Evolutionary conservation across 768 basidiomycete genomes (phyloP).

Genomic region (Phylloporus arenicola): DNA sequence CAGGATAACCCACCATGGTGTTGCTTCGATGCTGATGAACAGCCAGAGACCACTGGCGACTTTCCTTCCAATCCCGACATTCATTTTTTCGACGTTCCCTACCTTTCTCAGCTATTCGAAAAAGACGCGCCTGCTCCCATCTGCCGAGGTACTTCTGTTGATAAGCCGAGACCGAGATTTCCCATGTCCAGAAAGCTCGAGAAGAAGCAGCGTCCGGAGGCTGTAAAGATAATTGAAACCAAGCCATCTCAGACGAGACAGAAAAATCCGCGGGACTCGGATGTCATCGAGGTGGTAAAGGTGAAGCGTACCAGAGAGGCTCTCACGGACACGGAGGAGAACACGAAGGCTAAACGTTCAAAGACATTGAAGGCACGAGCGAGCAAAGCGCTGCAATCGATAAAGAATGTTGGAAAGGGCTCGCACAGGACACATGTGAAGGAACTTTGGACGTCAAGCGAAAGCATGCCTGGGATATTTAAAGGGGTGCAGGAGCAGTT

Average conservation of each 20-base stretch:
- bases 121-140: neutral
- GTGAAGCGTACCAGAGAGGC: constrained; percentile 38
- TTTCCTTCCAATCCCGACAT: constrained; percentile 24
- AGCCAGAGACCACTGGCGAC: constrained; percentile 15
- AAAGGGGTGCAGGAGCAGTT: constrained; percentile 24
- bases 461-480: constrained; percentile 24
- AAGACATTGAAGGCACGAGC: constrained; percentile 45
- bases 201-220: constrained; percentile 29
- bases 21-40: constrained; percentile 48
- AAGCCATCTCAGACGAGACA: constrained; percentile 12
- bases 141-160: constrained; percentile 4
- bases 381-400: constrained; percentile 41
- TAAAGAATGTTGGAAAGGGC: constrained; percentile 39
- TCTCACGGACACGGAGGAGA: constrained; percentile 21
- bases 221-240: constrained; percentile 21
- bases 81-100: constrained; percentile 32
- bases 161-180: constrained; percentile 7
- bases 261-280: constrained; percentile 39
- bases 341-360: constrained; percentile 27
- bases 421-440: constrained; percentile 36
- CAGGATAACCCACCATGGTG: constrained; percentile 46
- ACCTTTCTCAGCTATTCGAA: constrained; percentile 15
- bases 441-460: constrained; percentile 32
- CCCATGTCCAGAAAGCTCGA: constrained; percentile 21
- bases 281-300: constrained; percentile 58